phyloP scores from a whole-genome alignment of 2,329 filamentous ascomycete genomes.

The Ascochyta clinopodiicola region DNA sequence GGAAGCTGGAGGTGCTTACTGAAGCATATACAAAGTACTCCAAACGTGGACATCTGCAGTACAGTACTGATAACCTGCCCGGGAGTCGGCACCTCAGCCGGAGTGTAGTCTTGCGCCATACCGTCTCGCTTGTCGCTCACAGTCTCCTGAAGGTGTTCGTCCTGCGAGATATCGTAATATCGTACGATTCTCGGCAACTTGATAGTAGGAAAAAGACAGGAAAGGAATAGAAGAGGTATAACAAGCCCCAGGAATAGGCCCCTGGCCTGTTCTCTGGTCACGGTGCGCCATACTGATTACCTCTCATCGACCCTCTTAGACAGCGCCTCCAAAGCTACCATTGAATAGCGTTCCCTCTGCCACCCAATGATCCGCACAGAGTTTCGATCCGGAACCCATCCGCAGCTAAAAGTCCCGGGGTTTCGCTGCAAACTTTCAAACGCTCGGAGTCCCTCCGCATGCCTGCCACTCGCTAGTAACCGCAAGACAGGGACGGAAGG shows the following conservation, averaged over 20 bases:
- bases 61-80: conserved; percentile 33
- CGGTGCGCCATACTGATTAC: neutral
- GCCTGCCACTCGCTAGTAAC: neutral
- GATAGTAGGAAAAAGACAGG: neutral
- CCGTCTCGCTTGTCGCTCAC: neutral
- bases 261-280: neutral
- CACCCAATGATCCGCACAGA: neutral
- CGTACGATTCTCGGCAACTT: neutral
- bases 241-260: neutral
- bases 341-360: neutral
- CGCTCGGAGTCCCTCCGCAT: neutral
- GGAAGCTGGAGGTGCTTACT: conserved; percentile 11
- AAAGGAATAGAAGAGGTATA: neutral
- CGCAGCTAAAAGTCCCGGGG: neutral
- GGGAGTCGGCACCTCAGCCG: conserved; percentile 28
- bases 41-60: conserved; percentile 33
- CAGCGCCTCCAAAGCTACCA: neutral
- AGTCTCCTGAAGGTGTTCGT: neutral
- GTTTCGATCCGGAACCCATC: neutral
- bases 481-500: neutral
- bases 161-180: neutral
- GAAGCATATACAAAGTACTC: conserved; percentile 27
- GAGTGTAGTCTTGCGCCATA: conserved; percentile 17
- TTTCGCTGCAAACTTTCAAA: neutral
- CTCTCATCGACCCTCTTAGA: neutral